Percentiles rank a stretch among this genome's conserved stretches.
phyloP scores from a whole-genome alignment of 2,329 filamentous ascomycete species.

The Pseudogymnoascus sp. region DNA sequence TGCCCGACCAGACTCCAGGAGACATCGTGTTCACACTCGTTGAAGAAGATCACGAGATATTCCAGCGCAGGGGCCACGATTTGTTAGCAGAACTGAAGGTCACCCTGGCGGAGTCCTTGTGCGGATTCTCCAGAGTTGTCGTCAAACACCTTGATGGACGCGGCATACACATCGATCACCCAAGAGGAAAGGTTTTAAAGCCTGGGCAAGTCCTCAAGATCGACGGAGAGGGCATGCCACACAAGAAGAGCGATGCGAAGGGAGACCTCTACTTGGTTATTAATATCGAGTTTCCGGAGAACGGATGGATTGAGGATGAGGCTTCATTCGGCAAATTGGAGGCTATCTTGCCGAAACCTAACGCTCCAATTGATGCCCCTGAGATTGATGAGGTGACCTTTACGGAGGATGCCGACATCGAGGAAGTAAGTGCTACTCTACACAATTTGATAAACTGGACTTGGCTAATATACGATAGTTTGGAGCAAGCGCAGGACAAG shows the following conservation, averaged over 20 bases:
- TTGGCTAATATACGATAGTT: slow-evolving; percentile 41
- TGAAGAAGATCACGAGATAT: slow-evolving; percentile 72
- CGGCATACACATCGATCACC: slow-evolving; percentile 72
- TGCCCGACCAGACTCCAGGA: slow-evolving; percentile 79
- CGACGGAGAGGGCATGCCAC: slow-evolving; percentile 85
- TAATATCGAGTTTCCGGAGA: slow-evolving; percentile 79
- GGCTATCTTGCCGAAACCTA: slow-evolving; percentile 63
- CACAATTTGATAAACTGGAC: neutral
- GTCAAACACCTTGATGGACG: slow-evolving; percentile 88
- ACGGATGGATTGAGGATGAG: slow-evolving; percentile 72
- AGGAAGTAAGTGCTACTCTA: slow-evolving; percentile 49
- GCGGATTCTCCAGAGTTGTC: slow-evolving; percentile 83
- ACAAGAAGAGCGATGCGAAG: slow-evolving; percentile 72
- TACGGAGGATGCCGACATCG: slow-evolving; percentile 72
- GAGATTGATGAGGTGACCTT: slow-evolving; percentile 82
- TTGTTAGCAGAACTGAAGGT: slow-evolving; percentile 74
- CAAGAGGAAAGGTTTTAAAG: slow-evolving; percentile 71
- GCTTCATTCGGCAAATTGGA: slow-evolving; percentile 59
- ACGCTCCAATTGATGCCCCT: slow-evolving; percentile 55
- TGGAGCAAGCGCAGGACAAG: slow-evolving; percentile 57
- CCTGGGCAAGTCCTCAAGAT: slow-evolving; percentile 83
- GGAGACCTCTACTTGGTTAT: slow-evolving; percentile 85
- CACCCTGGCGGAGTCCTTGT: slow-evolving; percentile 73
- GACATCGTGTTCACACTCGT: slow-evolving; percentile 86
- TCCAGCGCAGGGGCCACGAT: slow-evolving; percentile 76